Evolutionary conservation across 2,329 filamentous ascomycete species (phyloP).

Genomic region (Incumbomyces delicatus): DNA sequence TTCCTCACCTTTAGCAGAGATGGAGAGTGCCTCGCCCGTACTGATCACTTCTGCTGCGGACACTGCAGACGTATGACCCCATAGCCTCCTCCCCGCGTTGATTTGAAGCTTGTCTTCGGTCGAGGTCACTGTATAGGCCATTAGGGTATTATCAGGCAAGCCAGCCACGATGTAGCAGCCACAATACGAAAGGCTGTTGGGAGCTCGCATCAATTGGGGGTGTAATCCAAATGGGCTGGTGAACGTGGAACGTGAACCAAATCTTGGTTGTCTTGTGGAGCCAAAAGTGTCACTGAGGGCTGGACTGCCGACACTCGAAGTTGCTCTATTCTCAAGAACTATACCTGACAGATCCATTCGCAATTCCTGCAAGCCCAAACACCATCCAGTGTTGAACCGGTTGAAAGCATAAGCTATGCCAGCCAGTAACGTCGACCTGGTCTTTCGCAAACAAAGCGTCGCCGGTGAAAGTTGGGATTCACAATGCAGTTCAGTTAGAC

Average conservation of each 20-base stretch:
- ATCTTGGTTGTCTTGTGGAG: constrained; percentile 6
- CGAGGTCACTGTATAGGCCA: constrained; percentile 71
- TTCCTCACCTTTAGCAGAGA: constrained; percentile 68
- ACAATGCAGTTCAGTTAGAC: constrained; percentile 39
- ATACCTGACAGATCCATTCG: constrained; percentile 29
- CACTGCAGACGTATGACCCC: constrained; percentile 86
- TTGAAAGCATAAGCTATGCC: constrained; percentile 81
- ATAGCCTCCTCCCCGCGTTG: constrained; percentile 64
- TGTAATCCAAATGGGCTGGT: constrained; percentile 25
- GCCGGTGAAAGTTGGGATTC: constrained; percentile 69
- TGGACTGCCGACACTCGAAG: constrained; percentile 18
- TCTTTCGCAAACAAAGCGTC: constrained; percentile 66
- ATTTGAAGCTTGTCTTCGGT: constrained; percentile 56
- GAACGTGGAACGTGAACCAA: constrained; percentile 20
- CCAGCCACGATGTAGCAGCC: constrained; percentile 81
- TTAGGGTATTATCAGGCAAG: constrained; percentile 77
- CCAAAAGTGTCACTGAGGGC: constrained; percentile 2
- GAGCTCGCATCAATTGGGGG: constrained; percentile 34
- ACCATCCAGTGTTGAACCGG: constrained; percentile 70
- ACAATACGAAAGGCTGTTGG: constrained; percentile 58
- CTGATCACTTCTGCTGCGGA: constrained; percentile 76
- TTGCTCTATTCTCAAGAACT: constrained; percentile 12
- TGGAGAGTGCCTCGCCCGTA: constrained; percentile 80
- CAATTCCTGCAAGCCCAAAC: constrained; percentile 83
- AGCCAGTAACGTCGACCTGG: constrained; percentile 53